Percentiles rank a stretch among this genome's conserved stretches.
Evolutionary conservation across 2,329 filamentous ascomycete genomes (phyloP).

Genomic region (Alternaria arbusti): DNA sequence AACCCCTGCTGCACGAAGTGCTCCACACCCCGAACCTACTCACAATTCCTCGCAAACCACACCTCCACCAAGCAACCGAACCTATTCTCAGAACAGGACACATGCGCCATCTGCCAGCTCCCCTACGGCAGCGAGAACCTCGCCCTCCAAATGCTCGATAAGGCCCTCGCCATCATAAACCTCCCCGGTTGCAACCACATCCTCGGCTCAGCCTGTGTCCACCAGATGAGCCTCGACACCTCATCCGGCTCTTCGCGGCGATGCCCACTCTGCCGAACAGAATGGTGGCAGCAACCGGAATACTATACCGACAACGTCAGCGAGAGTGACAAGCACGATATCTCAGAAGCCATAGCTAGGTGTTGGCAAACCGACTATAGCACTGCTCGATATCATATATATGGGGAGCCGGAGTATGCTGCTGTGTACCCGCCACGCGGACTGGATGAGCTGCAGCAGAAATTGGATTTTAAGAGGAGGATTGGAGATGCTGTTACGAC

Average conservation of each 20-base stretch:
- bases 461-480: neutral
- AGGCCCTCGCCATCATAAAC: neutral
- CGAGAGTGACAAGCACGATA: neutral
- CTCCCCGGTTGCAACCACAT: neutral
- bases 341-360: neutral
- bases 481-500: neutral
- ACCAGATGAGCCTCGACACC: neutral
- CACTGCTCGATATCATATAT: neutral
- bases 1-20: neutral
- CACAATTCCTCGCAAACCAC: neutral
- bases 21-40: neutral
- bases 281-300: neutral
- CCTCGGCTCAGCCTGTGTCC: neutral
- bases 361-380: neutral
- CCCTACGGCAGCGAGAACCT: neutral
- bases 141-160: neutral
- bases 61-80: neutral
- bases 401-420: neutral
- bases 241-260: neutral
- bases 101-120: neutral
- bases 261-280: neutral
- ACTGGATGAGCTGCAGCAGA: neutral
- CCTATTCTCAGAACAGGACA: neutral
- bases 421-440: neutral
- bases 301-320: neutral